Evolutionary conservation across 345 rosid species (phyloP), one percentile per base, ranked within the genome.

Genomic region (Hibiscus mutabilis): DNA sequence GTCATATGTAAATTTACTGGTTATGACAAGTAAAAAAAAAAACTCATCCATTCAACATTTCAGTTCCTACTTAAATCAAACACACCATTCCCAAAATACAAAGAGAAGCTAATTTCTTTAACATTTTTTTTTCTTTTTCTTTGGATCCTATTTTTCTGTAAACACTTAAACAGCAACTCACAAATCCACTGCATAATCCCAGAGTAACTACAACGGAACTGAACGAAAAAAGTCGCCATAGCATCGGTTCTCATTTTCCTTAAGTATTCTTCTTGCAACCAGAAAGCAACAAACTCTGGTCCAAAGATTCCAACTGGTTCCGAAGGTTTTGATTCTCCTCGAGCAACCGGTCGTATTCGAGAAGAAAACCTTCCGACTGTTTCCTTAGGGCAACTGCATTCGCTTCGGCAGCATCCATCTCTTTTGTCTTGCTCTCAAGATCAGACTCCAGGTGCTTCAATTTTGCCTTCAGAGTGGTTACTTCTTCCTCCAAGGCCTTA

Each of bases 281-380:
- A 6, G 92, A 89, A 21, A 65, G 85, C 0, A 95, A 91, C 10
- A 83, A 15, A 31, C 59, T 83, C 29, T 73, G 66, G 79, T 95
- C 99, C 83, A 84, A 69, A 51, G 86, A 80, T 52, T 90, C 90
- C 79, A 95, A 75, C 74, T 84, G 95, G 66, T 56, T 82, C 71
- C 91, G 76, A 35, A 92, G 81, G 33, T 76, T 85, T 81, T 89
- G 90, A 78, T 95, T 95, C 75, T 92, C 97, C 73, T 83, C 97
- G 3, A 85, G 89, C 74, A 95, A 77, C 42, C 99, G 90, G 72
- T 88, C 95, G 60, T 88, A 91, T 86, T 95, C 99, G 0, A 87
- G 85, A 76, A 90, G 90, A 83, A 95, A 91, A 12, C 99, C 99
- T 79, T 92, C 97, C 3, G 99, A 89, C 73, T 95, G 99, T 81